A percentile compares a stretch with the other conserved stretches of the same genome.
phyloP scores from a whole-genome alignment of 164 flowering plant genomes.

The Cinnamomum chago region DNA sequence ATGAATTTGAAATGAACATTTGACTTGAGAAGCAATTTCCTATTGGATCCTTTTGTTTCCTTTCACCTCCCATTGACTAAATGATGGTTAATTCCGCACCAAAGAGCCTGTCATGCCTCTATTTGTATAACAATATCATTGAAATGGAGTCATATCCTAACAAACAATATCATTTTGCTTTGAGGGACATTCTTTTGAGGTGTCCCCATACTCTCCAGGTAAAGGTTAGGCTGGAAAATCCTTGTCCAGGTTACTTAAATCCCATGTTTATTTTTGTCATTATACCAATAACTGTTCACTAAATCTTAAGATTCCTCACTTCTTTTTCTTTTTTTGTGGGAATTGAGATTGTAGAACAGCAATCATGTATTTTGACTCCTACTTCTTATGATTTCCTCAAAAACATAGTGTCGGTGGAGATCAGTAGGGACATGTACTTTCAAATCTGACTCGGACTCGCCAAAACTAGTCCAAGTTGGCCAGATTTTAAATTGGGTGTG shows the following conservation, averaged over 20 bases:
- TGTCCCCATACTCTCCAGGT: background rate
- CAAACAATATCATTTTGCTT: conserved; percentile 6
- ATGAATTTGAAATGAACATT: background rate
- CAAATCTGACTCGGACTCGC: no score
- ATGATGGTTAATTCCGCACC: conserved; percentile 8
- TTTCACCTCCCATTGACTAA: conserved; percentile 2
- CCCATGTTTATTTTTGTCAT: background rate
- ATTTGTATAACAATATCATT: conserved; percentile 2
- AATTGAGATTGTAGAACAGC: background rate
- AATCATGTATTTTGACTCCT: background rate
- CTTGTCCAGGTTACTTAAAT: background rate
- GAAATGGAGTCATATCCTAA: conserved; percentile 4
- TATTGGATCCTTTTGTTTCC: background rate
- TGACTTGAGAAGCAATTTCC: background rate
- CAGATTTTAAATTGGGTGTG: no score
- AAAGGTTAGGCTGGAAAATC: background rate
- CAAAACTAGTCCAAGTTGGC: no score
- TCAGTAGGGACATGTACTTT: no score
- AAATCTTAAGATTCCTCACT: background rate
- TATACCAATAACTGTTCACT: background rate
- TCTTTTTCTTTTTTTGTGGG: background rate
- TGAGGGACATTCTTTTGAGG: conserved; percentile 3
- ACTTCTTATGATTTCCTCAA: background rate
- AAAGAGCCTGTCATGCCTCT: conserved; percentile 3
- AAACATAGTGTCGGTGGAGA: background rate